Evolutionary conservation across 2,329 filamentous ascomycete genomes (phyloP).

Genomic region (Annulohypoxylon truncatum): DNA sequence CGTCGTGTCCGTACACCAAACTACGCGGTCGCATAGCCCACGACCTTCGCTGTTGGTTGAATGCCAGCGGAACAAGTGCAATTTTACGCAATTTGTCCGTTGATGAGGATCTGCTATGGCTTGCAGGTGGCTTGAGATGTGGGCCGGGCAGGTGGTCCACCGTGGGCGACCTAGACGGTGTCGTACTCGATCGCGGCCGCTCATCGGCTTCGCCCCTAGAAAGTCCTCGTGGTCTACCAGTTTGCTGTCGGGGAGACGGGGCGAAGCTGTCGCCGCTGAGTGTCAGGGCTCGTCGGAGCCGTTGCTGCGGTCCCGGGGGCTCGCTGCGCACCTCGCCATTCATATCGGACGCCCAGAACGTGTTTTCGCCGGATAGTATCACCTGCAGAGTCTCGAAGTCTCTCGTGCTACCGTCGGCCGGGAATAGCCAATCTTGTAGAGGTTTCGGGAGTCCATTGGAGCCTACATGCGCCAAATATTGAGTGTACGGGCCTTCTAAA

Average conservation of each 20-base stretch:
- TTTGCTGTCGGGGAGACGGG: constrained; percentile 28
- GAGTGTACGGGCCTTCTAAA: not conserved
- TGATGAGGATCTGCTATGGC: constrained; percentile 35
- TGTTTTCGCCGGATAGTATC: constrained; percentile 46
- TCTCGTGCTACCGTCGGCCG: constrained; percentile 44
- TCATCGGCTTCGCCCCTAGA: constrained; percentile 24
- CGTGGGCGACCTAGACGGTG: constrained; percentile 37
- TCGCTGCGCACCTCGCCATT: constrained; percentile 46
- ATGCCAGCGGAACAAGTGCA: constrained; percentile 33
- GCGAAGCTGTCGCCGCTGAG: constrained; percentile 31
- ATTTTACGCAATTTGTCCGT: constrained; percentile 35
- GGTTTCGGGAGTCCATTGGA: constrained; percentile 45
- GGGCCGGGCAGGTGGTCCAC: constrained; percentile 21
- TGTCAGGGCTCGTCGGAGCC: constrained; percentile 44
- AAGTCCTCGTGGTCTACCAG: constrained; percentile 19
- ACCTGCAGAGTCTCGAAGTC: constrained; percentile 50
- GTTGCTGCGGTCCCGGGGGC: constrained; percentile 27
- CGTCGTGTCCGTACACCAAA: constrained; percentile 33
- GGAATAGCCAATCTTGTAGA: constrained; percentile 48
- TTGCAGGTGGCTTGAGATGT: constrained; percentile 13
- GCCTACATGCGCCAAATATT: constrained; percentile 32
- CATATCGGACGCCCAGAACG: constrained; percentile 47
- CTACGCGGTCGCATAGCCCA: constrained; percentile 43
- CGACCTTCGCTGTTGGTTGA: constrained; percentile 32
- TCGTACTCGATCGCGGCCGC: constrained; percentile 42